phyloP scores from a whole-genome alignment of 345 rosid species.

The Eucalyptus curtisii region DNA sequence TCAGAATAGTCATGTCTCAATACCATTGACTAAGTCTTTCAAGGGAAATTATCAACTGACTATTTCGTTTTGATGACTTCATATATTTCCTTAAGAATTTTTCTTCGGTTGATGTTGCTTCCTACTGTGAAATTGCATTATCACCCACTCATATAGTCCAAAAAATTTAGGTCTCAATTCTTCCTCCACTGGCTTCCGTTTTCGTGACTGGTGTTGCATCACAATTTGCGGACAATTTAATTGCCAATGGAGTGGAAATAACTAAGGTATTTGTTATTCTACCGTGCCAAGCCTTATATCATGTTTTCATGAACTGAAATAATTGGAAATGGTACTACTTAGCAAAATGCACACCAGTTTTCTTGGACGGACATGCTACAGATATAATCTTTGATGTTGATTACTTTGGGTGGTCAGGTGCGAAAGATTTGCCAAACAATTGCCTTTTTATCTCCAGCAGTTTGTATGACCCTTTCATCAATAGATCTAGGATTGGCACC shows the following conservation, averaged over 20 bases:
- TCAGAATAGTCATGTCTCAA: not conserved
- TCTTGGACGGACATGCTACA: not conserved
- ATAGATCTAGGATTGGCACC: conserved; percentile 85
- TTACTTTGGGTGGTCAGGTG: conserved; percentile 26
- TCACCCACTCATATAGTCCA: not conserved
- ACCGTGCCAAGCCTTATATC: not conserved
- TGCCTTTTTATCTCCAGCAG: conserved; percentile 83
- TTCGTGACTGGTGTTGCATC: conserved; percentile 70
- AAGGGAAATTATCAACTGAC: not conserved
- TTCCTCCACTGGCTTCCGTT: conserved; percentile 88
- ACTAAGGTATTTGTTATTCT: conserved; percentile 42
- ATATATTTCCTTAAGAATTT: not conserved
- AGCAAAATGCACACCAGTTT: not conserved
- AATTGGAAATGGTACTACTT: not conserved
- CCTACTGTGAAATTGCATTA: not conserved
- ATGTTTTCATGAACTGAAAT: not conserved
- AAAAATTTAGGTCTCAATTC: conserved; percentile 68
- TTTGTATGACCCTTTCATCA: conserved; percentile 80
- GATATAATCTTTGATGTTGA: not conserved
- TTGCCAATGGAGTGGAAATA: conserved; percentile 68
- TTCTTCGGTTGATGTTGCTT: not conserved
- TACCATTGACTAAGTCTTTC: not conserved
- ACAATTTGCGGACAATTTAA: conserved; percentile 78
- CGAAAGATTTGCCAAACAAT: conserved; percentile 89
- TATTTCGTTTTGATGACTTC: not conserved